Conservation (phyloP, 108 stramenopile genomes). For the Pseudonitzschia multistriata region DNA sequence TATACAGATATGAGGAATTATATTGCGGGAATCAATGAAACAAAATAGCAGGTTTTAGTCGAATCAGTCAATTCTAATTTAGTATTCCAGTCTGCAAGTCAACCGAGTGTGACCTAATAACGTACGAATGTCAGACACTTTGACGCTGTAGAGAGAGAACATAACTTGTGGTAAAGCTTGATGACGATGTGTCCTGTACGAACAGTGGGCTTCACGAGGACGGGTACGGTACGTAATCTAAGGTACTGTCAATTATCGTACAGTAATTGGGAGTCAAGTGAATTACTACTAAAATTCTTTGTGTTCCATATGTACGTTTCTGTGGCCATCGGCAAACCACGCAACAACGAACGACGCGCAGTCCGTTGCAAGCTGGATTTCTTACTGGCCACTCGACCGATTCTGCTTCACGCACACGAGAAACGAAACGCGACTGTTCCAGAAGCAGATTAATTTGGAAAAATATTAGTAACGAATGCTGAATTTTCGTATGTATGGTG, state of each 20-base stretch:
- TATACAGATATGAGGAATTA: neutral
- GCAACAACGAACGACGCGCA: constrained; percentile 3
- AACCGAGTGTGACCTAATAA: neutral
- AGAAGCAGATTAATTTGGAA: neutral
- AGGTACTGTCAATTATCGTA: too few species aligned
- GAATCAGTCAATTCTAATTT: neutral
- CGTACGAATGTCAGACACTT: neutral
- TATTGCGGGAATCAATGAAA: neutral
- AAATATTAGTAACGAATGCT: neutral
- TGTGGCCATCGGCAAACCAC: constrained; percentile 7
- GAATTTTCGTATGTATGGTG: constrained; percentile 5
- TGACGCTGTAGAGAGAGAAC: neutral
- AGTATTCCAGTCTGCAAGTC: neutral
- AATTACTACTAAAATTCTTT: too few species aligned
- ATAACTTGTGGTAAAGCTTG: too few species aligned
- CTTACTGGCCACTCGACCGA: neutral
- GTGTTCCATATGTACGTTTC: neutral
- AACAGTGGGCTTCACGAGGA: too few species aligned
- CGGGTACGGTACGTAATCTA: too few species aligned
- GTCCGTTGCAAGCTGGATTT: neutral
- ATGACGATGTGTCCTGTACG: too few species aligned
- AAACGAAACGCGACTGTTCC: neutral
- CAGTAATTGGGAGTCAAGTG: too few species aligned
- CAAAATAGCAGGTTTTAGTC: neutral
- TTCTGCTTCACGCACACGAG: neutral